Conservation (phyloP, 139 green algal species). For the Haematococcus sp. region DNA sequence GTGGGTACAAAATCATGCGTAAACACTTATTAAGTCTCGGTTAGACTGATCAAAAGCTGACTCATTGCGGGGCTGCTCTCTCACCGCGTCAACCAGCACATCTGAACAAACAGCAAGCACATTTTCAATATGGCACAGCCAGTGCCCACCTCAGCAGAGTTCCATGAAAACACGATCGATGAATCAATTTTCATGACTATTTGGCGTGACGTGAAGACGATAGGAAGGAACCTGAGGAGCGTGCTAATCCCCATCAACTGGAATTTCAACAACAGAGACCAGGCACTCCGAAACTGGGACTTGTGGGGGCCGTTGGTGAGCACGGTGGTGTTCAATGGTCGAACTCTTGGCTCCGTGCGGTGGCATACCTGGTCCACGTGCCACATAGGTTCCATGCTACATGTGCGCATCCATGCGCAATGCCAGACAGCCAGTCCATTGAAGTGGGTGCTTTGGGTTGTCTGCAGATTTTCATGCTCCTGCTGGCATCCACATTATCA, state of each 20-base stretch:
- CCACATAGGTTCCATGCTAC: no score
- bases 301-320: slow-evolving; percentile 95
- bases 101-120: no score
- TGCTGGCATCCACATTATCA: slow-evolving; percentile 73
- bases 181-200: slow-evolving; percentile 88
- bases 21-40: no score
- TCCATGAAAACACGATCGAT: slow-evolving; percentile 83
- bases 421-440: neutral
- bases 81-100: no score
- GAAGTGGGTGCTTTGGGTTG: no score
- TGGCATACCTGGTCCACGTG: no score
- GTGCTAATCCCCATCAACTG: slow-evolving; percentile 83
- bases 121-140: no score
- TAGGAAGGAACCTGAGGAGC: slow-evolving; percentile 79
- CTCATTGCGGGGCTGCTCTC: no score
- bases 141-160: no score
- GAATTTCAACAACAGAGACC: slow-evolving; percentile 60
- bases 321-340: slow-evolving; percentile 3
- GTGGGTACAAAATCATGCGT: no score
- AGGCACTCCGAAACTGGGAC: slow-evolving; percentile 94
- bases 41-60: no score
- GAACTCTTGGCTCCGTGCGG: no score
- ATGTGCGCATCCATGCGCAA: neutral
- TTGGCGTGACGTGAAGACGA: slow-evolving; percentile 84
- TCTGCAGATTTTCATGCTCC: slow-evolving; percentile 78